These are phyloP conservation scores for Neodidymelliopsis sp. DNA, from an alignment of 2,329 filamentous ascomycete genomes.

Conservation along the genomic window DNA sequence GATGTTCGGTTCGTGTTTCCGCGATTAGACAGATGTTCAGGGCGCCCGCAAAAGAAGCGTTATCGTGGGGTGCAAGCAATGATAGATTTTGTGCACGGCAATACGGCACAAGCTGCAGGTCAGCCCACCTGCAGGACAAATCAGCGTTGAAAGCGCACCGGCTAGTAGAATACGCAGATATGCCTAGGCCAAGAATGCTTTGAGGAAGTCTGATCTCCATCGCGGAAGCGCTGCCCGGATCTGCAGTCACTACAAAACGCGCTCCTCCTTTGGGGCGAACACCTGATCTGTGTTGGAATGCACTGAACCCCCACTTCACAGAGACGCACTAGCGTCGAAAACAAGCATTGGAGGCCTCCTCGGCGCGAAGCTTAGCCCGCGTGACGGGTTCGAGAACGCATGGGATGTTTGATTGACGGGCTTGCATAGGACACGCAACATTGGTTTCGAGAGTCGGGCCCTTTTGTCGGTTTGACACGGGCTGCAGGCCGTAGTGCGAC, in stretches of 20 bases:
- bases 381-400: slow-evolving; percentile 9
- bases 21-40: too few relatives aligned
- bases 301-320: slow-evolving; percentile 5
- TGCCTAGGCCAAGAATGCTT: too few relatives aligned
- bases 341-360: slow-evolving; percentile 34
- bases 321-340: slow-evolving; percentile 5
- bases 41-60: neutral
- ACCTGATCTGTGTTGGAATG: slow-evolving; percentile 18
- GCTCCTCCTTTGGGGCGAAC: slow-evolving; percentile 7
- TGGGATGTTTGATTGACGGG: slow-evolving; percentile 4
- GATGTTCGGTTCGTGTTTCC: too few relatives aligned
- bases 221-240: slow-evolving; percentile 4
- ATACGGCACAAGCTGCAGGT: too few relatives aligned
- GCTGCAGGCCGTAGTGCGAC: slow-evolving; percentile 2
- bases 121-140: too few relatives aligned
- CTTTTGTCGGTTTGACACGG: slow-evolving; percentile 8
- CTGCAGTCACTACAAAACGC: neutral
- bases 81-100: neutral
- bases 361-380: slow-evolving; percentile 38
- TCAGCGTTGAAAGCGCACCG: too few relatives aligned
- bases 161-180: too few relatives aligned
- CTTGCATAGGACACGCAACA: slow-evolving; percentile 7
- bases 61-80: too few relatives aligned
- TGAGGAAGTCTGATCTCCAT: too few relatives aligned
- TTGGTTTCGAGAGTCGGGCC: slow-evolving; percentile 9